Base-by-base conservation (phyloP, 2,329 filamentous ascomycete species). In the Colletotrichum magnum region DNA sequence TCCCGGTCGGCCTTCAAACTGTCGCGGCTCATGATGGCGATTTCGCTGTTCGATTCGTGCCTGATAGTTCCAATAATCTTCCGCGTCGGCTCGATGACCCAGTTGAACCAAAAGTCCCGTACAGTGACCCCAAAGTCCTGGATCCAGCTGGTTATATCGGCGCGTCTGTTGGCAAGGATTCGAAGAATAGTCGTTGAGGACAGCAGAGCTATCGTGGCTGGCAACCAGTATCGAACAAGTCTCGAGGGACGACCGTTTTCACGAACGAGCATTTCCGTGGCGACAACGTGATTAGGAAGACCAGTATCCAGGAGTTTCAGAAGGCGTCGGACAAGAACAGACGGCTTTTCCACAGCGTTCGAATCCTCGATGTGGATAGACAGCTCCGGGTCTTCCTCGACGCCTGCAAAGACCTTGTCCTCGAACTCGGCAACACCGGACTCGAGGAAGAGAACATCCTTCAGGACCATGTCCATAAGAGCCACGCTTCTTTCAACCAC, bases 11-110 rank as follows among this genome's bases (percentile, higher is more conserved):
- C 94, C 78, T 92, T 91, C 24, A 99, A 87, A 73, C 94, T 98
- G 73, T 95, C 92, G 68, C 94, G 93, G 82, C 94, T 98, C 93
- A 99, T 96, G 73, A 99, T 93, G 52, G 95, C 96, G 72, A 99
- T 95, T 77, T 98, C 95, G 77, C 94, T 97, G 73, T 91, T 92
- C 75, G 93, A 90, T 75, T 98, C 94, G 79, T 98, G 96, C 5
- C 95, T 91, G 73, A 99, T 98, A 0, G 96, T 99, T 57, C 92
- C 91, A 67, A 99, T 89, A 18, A 99, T 87, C 77, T 94, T 95
- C 74, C 90, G 90, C 1, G 90, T 86, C 0, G 96, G 96, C 72
- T 97, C 92, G 12, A 99, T 84, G 3, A 99, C 92, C 96, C 96
- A 99, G 79, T 99, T 99, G 69, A 91, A 86, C 93, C 95, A 98